Evolutionary conservation across 2,329 filamentous ascomycete species (phyloP), one percentile per base, ranked within the genome.

Genomic region (Berkeleyomyces basicola): DNA sequence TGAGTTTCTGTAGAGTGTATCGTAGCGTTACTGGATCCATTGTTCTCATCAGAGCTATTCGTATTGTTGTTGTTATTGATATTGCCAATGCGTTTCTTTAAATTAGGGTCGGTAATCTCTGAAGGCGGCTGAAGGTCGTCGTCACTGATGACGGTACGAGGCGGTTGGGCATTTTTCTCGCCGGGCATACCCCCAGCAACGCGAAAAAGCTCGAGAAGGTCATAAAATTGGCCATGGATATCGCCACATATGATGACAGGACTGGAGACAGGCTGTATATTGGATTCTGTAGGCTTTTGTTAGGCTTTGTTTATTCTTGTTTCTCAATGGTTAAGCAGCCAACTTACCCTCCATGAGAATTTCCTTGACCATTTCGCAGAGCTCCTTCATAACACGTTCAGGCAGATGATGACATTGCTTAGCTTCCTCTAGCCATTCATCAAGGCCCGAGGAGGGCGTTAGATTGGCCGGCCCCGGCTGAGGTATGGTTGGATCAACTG

Each of bases 281-380:
- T 99, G 67, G 91, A 96, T 76, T 99, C 93, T 95, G 68, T 42
- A 43, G 10, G 14, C 3, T 16, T 6, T 31, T 23, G 44, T 61
- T 51, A 61, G 44, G 9, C 7, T 47, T 40, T 10, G 11, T 16
- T 47, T 16, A 37, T 37, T 47, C 9, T 14, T 39, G 43, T 59
- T 14, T 42, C 23, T 16, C 7, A 11, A 11, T 49, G 46, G 43
- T 11, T 37, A 33, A n/a, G 23, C 7, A 23, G 4, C n/a, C 11
- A 59, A 57, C 70, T 67, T 72, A 93, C 90, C 90, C 80, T 99
- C 93, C 93, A 99, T 99, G 70, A 99, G 81, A 67, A 90, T 95
- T 76, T 97, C 93, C 78, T 99, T 99, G 65, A 97, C 93, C 72
- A 95, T 95, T 77, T 99, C 93, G 74, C 93, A 99, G 58, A 99